Evolutionary conservation across 2,329 filamentous ascomycete species (phyloP).

Genomic region (Boeremia lycopersici): DNA sequence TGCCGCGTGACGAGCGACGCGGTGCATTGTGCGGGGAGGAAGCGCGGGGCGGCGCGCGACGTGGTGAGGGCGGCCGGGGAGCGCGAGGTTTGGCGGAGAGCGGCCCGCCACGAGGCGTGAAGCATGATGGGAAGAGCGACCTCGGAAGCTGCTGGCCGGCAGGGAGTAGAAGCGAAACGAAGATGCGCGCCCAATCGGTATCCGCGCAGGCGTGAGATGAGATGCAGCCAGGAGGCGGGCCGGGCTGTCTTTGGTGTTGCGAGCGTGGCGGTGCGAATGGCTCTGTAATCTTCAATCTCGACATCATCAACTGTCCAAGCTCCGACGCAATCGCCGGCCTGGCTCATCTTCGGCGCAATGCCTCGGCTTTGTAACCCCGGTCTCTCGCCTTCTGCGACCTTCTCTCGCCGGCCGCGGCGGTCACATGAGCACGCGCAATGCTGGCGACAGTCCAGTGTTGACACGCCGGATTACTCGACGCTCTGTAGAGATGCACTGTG

Average conservation of each 20-base stretch:
- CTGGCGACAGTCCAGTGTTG: background rate
- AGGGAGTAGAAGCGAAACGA: background rate
- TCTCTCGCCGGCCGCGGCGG: constrained; percentile 1
- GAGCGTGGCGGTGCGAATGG: constrained; percentile 10
- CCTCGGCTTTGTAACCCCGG: background rate
- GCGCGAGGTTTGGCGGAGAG: constrained; percentile 58
- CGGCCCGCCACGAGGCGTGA: constrained; percentile 69
- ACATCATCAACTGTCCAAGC: constrained; percentile 15
- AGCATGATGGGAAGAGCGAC: constrained; percentile 56
- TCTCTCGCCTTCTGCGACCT: constrained; percentile 11
- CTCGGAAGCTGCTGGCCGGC: constrained; percentile 11
- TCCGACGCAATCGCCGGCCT: constrained; percentile 12
- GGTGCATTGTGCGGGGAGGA: constrained; percentile 39
- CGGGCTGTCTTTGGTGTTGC: constrained; percentile 10
- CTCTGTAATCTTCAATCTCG: constrained; percentile 16
- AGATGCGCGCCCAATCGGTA: constrained; percentile 15
- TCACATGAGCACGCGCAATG: constrained; percentile 15
- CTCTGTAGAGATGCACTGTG: no score
- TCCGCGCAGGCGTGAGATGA: constrained; percentile 4
- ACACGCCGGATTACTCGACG: background rate
- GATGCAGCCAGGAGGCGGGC: constrained; percentile 18
- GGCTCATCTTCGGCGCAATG: background rate
- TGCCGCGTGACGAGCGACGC: constrained; percentile 33
- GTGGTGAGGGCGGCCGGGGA: constrained; percentile 44
- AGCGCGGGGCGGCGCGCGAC: constrained; percentile 31